Conservation (phyloP, 202 grass and related monocot genomes). For the Cymbopogon flexuosus region DNA sequence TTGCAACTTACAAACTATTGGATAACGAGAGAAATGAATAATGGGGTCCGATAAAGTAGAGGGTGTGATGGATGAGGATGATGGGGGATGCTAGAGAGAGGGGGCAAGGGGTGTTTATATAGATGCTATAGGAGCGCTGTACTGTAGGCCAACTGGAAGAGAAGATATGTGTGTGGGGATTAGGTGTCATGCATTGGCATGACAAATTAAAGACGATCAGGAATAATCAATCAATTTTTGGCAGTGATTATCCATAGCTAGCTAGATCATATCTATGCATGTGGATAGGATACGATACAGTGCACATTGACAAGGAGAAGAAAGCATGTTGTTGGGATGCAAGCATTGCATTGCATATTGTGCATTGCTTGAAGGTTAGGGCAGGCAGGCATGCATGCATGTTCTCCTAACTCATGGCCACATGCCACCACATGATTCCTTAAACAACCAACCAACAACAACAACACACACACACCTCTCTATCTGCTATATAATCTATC, state of each 20-base stretch:
- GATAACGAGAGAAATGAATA: neutral
- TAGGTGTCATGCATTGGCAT: conserved; percentile 30
- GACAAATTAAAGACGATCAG: neutral
- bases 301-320: neutral
- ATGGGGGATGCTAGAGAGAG: neutral
- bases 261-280: conserved; percentile 10
- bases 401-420: conserved; percentile 47
- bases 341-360: conserved; percentile 8
- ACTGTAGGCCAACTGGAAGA: conserved; percentile 16
- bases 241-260: neutral
- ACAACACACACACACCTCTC: neutral
- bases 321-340: neutral
- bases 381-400: conserved; percentile 16
- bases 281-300: conserved; percentile 4
- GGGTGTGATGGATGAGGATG: neutral
- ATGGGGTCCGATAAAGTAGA: neutral
- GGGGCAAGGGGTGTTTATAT: conserved; percentile 17
- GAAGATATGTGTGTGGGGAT: neutral
- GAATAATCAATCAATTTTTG: neutral
- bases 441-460: conserved; percentile 12
- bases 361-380: conserved; percentile 21
- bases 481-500: neutral
- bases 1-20: neutral
- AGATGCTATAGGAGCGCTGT: conserved; percentile 19
- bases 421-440: conserved; percentile 48